Base-by-base conservation (phyloP, 177 flowering plant species). In the Vitis hybrid region DNA sequence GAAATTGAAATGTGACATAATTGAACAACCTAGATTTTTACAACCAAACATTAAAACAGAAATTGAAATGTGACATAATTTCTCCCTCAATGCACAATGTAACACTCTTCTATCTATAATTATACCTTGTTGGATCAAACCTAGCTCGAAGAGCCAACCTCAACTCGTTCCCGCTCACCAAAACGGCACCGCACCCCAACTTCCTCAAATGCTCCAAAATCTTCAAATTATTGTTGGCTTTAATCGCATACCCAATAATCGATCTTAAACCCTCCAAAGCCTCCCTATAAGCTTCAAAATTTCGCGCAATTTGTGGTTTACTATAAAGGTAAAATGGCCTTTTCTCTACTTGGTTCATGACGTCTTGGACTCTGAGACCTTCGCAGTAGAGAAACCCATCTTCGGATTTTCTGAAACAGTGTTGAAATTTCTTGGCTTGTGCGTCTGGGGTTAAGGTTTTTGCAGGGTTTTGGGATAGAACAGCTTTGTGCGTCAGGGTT, bases 141-240 rank as follows among this genome's bases (percentile, higher is more conserved):
- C 99, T 98, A 60, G 95, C 99, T 3, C 69, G 86, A 66, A 93
- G 88, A 3, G 99, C 97, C 69, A 93, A 66, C 59, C 81, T 81
- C 66, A 94, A 86, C 82, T 96, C 98, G 79, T 96, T 93, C 4
- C 97, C 99, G 73, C 98, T 93, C 49, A 93, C 98, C 65, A 96
- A 85, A 55, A 96, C 99, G 64, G 99, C 98, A 21, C 21, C 21
- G 1, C 13, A 98, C 98, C 97, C 99, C 87, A 89, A 78, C 65
- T 51, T 13, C 74, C 93, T 92, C 88, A 96, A 81, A 85, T 92
- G 97, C 93, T 92, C 86, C 78, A 93, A 82, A 78, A 93, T 84
- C 83, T 93, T 96, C 74, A 89, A 71, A 73, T 96, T 93, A 67
- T 96, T 92, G 70, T 96, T 93, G 39, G 98, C 99, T 77, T 96